These are phyloP conservation scores for Arthrobotrys conoides DNA, from an alignment of 2,329 filamentous ascomycete species.

Conservation along the genomic window DNA sequence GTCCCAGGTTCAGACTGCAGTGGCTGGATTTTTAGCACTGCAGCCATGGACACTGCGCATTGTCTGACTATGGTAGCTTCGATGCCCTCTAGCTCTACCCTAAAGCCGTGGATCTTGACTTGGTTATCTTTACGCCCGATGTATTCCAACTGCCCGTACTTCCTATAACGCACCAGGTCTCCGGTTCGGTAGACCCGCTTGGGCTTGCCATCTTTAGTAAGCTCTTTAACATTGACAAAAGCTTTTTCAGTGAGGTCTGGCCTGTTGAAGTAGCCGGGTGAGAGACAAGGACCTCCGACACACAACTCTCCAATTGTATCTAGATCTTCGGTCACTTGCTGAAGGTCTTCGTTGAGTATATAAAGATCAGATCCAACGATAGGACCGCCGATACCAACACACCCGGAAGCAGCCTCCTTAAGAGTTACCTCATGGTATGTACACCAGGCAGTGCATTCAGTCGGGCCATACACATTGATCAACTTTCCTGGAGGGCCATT, in stretches of 20 bases:
- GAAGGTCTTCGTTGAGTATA: constrained; percentile 67
- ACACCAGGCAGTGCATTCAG: constrained; percentile 28
- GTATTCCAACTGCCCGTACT: constrained; percentile 66
- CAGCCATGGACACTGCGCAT: not conserved
- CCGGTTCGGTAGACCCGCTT: constrained; percentile 67
- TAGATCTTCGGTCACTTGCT: constrained; percentile 67
- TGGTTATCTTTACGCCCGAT: constrained; percentile 69
- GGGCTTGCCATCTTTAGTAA: constrained; percentile 43
- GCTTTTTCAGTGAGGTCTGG: constrained; percentile 59
- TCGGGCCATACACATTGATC: constrained; percentile 42
- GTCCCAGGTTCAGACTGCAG: not conserved
- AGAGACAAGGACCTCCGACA: constrained; percentile 67
- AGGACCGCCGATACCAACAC: constrained; percentile 60
- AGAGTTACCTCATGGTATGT: constrained; percentile 26
- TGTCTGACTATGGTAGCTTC: constrained; percentile 56
- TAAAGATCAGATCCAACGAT: constrained; percentile 67
- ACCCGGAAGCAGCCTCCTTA: constrained; percentile 1
- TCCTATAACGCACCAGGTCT: constrained; percentile 66
- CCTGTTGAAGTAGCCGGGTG: constrained; percentile 66
- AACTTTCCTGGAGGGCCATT: constrained; percentile 22
- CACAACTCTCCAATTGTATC: constrained; percentile 68
- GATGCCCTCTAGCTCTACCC: constrained; percentile 71
- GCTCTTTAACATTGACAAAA: constrained; percentile 64
- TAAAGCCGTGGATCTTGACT: constrained; percentile 69
- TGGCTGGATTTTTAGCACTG: constrained; percentile 16